Evolutionary conservation across 2,329 filamentous ascomycete genomes (phyloP).

Genomic region (Penicillium sp.): DNA sequence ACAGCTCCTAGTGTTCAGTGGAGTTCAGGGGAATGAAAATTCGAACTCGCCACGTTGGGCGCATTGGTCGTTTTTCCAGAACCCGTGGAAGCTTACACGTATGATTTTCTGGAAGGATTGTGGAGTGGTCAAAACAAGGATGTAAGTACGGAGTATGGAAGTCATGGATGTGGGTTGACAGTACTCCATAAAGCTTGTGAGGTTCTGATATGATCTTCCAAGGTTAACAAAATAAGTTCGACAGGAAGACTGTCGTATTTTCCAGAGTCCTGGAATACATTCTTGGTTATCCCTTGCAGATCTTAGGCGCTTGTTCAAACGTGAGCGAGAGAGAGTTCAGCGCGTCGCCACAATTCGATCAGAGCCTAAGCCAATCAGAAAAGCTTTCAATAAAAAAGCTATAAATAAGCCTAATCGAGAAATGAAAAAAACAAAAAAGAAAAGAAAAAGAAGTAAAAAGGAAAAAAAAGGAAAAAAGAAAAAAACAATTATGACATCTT

Average conservation of each 20-base stretch:
- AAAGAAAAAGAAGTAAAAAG: background rate
- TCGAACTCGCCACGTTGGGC: slow-evolving; percentile 11
- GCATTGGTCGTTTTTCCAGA: slow-evolving; percentile 5
- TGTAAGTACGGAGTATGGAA: background rate
- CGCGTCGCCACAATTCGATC: background rate
- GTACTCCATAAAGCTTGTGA: too few species aligned
- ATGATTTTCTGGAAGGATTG: slow-evolving; percentile 8
- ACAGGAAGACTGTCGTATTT: background rate
- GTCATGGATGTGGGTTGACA: background rate
- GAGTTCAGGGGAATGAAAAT: slow-evolving; percentile 10
- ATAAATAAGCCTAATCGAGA: background rate
- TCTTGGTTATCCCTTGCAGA: slow-evolving; percentile 7
- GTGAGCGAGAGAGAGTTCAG: slow-evolving; percentile 3
- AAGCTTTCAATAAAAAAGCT: background rate
- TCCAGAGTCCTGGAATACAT: background rate
- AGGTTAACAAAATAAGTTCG: background rate
- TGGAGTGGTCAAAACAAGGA: slow-evolving; percentile 6
- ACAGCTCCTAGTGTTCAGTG: slow-evolving; percentile 1
- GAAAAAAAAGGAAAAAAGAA: background rate
- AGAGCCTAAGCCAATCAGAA: background rate
- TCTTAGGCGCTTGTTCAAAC: slow-evolving; percentile 10
- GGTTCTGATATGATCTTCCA: too few species aligned
- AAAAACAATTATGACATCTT: slow-evolving; percentile 11
- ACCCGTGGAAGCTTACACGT: slow-evolving; percentile 10
- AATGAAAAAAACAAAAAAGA: background rate